Conservation (phyloP, 1,139 yeast species). For the Kurtzmaniella natalensis region DNA sequence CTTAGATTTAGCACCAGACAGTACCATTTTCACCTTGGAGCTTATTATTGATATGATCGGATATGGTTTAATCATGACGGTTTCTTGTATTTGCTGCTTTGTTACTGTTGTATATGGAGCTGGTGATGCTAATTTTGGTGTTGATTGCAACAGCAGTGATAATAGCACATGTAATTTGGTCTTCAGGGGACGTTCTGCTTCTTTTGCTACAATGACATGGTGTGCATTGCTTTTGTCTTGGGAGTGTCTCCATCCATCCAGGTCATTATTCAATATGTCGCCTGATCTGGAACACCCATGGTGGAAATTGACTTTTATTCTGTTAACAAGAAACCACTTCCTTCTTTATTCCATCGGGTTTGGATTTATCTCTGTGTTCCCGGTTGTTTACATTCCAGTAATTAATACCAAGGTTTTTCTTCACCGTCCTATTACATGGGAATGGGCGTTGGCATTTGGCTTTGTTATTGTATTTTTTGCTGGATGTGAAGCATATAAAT, state of each 20-base stretch:
- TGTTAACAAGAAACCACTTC: slow-evolving; percentile 71
- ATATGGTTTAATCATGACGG: slow-evolving; percentile 74
- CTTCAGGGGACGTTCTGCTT: slow-evolving; percentile 72
- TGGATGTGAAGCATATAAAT: slow-evolving; percentile 67
- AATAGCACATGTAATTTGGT: slow-evolving; percentile 50
- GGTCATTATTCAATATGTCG: slow-evolving; percentile 71
- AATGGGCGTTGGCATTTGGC: slow-evolving; percentile 78
- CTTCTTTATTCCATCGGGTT: slow-evolving; percentile 77
- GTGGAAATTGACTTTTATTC: slow-evolving; percentile 47
- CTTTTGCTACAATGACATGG: slow-evolving; percentile 88
- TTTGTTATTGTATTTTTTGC: slow-evolving; percentile 55
- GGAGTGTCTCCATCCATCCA: slow-evolving; percentile 78
- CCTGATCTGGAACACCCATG: slow-evolving; percentile 60
- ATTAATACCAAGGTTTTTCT: slow-evolving; percentile 73
- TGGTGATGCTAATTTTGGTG: slow-evolving; percentile 68
- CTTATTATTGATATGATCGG: slow-evolving; percentile 68
- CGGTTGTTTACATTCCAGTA: slow-evolving; percentile 83
- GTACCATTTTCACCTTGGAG: slow-evolving; percentile 65
- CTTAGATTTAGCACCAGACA: slow-evolving; percentile 62
- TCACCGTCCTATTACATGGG: slow-evolving; percentile 70
- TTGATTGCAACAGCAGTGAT: slow-evolving; percentile 46
- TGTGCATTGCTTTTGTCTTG: slow-evolving; percentile 80
- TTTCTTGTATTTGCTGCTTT: slow-evolving; percentile 65
- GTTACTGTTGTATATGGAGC: slow-evolving; percentile 60
- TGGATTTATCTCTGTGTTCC: slow-evolving; percentile 72